phyloP scores from a whole-genome alignment of 1,284 basidiomycete genomes.

The Gomphus bonarii region DNA sequence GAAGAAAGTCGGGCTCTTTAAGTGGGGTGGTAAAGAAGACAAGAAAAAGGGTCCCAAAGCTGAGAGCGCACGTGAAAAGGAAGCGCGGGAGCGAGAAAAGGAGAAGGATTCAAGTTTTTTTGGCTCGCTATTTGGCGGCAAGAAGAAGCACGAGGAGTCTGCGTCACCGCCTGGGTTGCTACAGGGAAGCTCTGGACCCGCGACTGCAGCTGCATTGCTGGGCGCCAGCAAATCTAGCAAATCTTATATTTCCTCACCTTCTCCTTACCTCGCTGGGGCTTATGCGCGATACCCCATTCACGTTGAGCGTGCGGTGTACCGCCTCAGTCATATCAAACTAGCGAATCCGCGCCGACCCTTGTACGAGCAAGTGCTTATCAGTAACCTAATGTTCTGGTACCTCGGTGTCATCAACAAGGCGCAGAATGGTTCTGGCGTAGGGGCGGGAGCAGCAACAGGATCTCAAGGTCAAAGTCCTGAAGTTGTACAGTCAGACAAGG shows the following conservation, averaged over 20 bases:
- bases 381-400: constrained; percentile 99
- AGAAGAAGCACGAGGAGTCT: constrained; percentile 64
- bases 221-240: constrained; percentile 76
- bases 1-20: constrained; percentile 61
- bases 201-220: constrained; percentile 73
- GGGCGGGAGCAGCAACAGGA: background rate
- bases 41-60: constrained; percentile 28
- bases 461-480: constrained; percentile 26
- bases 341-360: constrained; percentile 93
- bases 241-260: constrained; percentile 45
- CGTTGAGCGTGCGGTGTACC: constrained; percentile 95
- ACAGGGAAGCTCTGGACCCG: constrained; percentile 54
- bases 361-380: constrained; percentile 97
- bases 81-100: constrained; percentile 36
- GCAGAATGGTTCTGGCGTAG: constrained; percentile 11
- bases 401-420: constrained; percentile 90
- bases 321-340: constrained; percentile 95
- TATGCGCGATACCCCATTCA: constrained; percentile 92
- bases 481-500: constrained; percentile 35
- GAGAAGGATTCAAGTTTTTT: constrained; percentile 76
- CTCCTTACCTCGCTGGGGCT: constrained; percentile 53
- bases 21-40: constrained; percentile 50
- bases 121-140: constrained; percentile 76
- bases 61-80: constrained; percentile 20
- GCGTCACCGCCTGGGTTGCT: constrained; percentile 31